phyloP scores from a whole-genome alignment of 164 flowering plant species.

The Liquidambar formosana region DNA sequence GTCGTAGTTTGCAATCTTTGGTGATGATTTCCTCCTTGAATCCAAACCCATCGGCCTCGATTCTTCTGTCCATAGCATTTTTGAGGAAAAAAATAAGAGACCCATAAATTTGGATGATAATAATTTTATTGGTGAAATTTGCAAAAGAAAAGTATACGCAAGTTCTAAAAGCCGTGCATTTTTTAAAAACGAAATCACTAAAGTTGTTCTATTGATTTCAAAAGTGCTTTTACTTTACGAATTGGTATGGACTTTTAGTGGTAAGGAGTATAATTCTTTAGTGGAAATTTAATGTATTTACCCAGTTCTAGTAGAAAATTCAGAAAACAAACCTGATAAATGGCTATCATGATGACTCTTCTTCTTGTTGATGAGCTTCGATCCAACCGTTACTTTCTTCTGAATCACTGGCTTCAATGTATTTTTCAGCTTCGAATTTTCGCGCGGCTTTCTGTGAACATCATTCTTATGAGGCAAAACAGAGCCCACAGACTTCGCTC shows the following conservation, averaged over 20 bases:
- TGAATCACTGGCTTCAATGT: constrained; percentile 7
- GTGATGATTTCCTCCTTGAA: constrained; percentile 2
- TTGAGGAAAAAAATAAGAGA: background rate
- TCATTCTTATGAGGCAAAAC: background rate
- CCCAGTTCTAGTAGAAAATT: background rate
- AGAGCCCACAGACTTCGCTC: background rate
- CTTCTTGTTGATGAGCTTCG: constrained; percentile 11
- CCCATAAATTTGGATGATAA: background rate
- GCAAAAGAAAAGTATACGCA: too few relatives aligned
- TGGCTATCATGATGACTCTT: constrained; percentile 3
- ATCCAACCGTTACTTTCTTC: constrained; percentile 13
- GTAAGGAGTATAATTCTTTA: too few relatives aligned
- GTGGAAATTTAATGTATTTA: too few relatives aligned
- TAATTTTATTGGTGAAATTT: too few relatives aligned
- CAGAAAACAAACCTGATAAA: constrained; percentile 12
- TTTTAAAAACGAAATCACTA: too few relatives aligned
- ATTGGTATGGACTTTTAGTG: too few relatives aligned
- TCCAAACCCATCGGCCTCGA: background rate
- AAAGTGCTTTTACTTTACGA: too few relatives aligned
- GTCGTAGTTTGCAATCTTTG: background rate
- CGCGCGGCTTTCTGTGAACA: background rate
- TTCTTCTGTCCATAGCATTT: background rate
- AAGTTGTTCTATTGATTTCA: too few relatives aligned
- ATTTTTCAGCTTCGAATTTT: constrained; percentile 2
- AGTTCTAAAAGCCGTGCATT: too few relatives aligned